phyloP scores from a whole-genome alignment of 2,329 filamentous ascomycete species.

The Zelopaecilomyces penicillatus region DNA sequence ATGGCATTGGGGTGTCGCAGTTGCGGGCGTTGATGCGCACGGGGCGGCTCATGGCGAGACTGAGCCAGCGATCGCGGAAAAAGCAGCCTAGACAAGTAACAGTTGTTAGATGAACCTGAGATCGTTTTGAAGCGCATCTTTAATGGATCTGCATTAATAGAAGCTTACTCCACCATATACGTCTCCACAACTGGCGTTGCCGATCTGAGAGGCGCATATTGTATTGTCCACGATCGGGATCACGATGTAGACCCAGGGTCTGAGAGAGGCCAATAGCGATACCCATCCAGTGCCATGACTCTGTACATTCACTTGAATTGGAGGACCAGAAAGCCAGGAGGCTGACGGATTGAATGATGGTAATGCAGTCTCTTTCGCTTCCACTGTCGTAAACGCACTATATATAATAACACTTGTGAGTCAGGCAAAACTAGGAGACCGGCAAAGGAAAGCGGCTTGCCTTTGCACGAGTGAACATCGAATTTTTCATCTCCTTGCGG shows the following conservation, averaged over 20 bases:
- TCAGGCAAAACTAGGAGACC: no score
- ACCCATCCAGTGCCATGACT: conserved; percentile 5
- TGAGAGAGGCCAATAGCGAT: conserved; percentile 3
- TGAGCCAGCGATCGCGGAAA: conserved; percentile 2
- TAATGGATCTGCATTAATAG: no score
- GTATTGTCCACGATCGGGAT: conserved; percentile 1
- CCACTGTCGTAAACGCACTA: conserved; percentile 4
- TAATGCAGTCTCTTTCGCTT: conserved; percentile 1
- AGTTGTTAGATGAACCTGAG: no score
- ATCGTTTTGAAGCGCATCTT: no score
- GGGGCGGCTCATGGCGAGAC: not conserved
- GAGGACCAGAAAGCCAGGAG: conserved; percentile 5
- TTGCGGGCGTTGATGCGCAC: not conserved
- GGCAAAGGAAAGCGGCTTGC: no score
- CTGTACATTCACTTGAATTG: not conserved
- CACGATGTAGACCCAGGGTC: conserved; percentile 2
- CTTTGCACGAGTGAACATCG: conserved; percentile 5
- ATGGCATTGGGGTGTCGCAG: conserved; percentile 2
- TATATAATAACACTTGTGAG: not conserved
- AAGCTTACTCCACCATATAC: conserved; percentile 5
- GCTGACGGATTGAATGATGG: conserved; percentile 1
- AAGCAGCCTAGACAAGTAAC: no score
- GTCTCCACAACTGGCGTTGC: conserved; percentile 1
- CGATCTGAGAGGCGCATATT: not conserved
- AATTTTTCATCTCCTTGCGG: conserved; percentile 3